Percentiles rank a stretch among this genome's conserved stretches.
Conservation (phyloP, 371 early-diverging fungal genomes). For the Capniomyces stellatus region DNA sequence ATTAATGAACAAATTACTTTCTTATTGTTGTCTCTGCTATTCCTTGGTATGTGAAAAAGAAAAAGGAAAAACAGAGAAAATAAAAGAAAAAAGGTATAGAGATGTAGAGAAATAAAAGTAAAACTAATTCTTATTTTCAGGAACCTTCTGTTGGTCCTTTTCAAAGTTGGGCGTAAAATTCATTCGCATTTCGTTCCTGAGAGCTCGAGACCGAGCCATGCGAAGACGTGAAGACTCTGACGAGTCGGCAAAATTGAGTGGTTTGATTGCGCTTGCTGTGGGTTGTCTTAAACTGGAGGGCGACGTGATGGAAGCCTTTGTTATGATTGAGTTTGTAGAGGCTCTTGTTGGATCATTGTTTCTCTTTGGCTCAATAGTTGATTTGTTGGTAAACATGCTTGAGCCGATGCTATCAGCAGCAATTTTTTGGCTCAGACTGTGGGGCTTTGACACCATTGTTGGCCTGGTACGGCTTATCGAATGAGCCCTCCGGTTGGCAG, state of each 20-base stretch:
- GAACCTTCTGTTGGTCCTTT: neutral
- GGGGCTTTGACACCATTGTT: neutral
- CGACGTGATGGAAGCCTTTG: too few relatives aligned
- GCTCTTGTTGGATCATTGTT: neutral
- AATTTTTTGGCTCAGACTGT: neutral
- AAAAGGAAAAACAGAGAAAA: too few relatives aligned
- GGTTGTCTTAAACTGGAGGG: neutral
- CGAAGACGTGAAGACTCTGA: conserved; percentile 3
- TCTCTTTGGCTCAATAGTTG: neutral
- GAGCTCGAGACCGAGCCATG: conserved; percentile 1
- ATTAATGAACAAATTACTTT: too few relatives aligned
- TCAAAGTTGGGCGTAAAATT: neutral
- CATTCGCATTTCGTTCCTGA: neutral
- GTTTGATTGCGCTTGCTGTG: neutral
- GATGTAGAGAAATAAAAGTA: too few relatives aligned
- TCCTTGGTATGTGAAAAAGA: too few relatives aligned
- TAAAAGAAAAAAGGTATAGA: too few relatives aligned
- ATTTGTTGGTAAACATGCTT: neutral
- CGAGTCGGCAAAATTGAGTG: neutral
- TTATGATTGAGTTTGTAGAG: neutral
- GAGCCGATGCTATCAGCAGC: neutral
- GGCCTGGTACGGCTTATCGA: neutral
- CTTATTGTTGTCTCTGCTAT: too few relatives aligned
- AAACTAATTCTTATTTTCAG: too few relatives aligned
- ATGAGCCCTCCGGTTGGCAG: conserved; percentile 9